Conservation (phyloP, 345 rosid species). For the Salix purpurea region DNA sequence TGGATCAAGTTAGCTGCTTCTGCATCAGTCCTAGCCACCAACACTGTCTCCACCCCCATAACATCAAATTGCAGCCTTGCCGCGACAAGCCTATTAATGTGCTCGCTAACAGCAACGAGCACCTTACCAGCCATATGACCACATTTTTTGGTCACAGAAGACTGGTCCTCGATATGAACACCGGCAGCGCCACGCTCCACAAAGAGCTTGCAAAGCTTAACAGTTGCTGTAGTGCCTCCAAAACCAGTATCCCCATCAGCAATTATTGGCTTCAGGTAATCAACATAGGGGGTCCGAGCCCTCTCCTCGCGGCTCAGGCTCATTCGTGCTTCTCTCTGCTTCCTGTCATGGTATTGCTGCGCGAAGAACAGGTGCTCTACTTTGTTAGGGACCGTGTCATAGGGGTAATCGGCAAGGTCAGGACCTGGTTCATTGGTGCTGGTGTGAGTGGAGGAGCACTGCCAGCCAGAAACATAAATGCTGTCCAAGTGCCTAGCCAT, state of each 20-base stretch:
- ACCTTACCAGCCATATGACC: conserved; percentile 99
- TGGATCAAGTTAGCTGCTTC: conserved; percentile 83
- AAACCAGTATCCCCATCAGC: conserved; percentile 97
- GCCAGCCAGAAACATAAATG: conserved; percentile 96
- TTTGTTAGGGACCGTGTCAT: conserved; percentile 92
- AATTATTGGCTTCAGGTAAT: conserved; percentile 88
- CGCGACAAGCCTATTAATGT: conserved; percentile 85
- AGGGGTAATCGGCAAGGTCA: conserved; percentile 93
- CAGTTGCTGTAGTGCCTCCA: conserved; percentile 91
- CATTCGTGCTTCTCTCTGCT: conserved; percentile 90
- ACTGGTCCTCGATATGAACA: conserved; percentile 92
- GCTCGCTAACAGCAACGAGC: conserved; percentile 85
- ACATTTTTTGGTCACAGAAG: conserved; percentile 89
- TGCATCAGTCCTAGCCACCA: conserved; percentile 92
- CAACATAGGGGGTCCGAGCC: conserved; percentile 75
- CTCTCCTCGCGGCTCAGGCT: conserved; percentile 81
- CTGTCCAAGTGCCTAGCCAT: conserved; percentile 92
- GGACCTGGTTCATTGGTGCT: conserved; percentile 93
- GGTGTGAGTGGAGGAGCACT: conserved; percentile 97
- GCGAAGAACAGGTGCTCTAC: conserved; percentile 92
- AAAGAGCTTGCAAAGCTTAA: conserved; percentile 91
- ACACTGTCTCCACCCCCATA: conserved; percentile 86
- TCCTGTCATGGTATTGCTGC: conserved; percentile 92
- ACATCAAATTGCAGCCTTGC: conserved; percentile 93
- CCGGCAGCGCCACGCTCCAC: conserved; percentile 96